Evolutionary conservation across 2,329 filamentous ascomycete species (phyloP).

Genomic region (Sporothrix sp.): DNA sequence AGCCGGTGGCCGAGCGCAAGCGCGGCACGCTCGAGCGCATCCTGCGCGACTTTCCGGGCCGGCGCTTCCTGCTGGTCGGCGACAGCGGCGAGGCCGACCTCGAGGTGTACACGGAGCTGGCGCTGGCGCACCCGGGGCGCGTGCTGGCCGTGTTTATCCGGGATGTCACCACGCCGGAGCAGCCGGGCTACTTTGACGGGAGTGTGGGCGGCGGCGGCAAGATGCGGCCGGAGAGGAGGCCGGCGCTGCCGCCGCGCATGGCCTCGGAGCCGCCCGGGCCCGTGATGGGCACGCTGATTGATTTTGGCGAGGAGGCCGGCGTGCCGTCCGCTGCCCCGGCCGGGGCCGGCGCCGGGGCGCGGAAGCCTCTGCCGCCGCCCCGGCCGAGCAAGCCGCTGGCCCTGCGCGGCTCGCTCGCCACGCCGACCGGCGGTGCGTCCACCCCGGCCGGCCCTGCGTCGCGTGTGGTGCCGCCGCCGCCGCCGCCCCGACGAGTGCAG

Average conservation of each 20-base stretch:
- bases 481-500: slow-evolving; percentile 4
- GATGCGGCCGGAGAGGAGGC: slow-evolving; percentile 6
- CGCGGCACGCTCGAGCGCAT: slow-evolving; percentile 79
- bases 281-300: slow-evolving; percentile 50
- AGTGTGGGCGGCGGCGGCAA: no score
- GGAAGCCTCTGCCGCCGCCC: slow-evolving; percentile 38
- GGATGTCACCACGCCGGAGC: slow-evolving; percentile 77
- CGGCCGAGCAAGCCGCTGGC: slow-evolving; percentile 49
- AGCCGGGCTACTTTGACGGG: slow-evolving; percentile 75
- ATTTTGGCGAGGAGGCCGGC: slow-evolving; percentile 41
- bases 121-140: slow-evolving; percentile 68
- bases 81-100: slow-evolving; percentile 96
- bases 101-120: slow-evolving; percentile 95
- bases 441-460: no score
- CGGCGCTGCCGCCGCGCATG: slow-evolving; percentile 14
- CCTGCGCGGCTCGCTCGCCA: slow-evolving; percentile 33
- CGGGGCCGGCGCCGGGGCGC: background rate
- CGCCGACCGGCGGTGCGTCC: no score
- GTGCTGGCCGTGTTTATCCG: slow-evolving; percentile 87
- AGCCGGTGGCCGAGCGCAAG: slow-evolving; percentile 92
- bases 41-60: slow-evolving; percentile 76
- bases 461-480: slow-evolving; percentile 12
- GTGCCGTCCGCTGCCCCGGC: background rate
- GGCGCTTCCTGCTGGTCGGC: slow-evolving; percentile 83
- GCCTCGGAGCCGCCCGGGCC: slow-evolving; percentile 22